Conservation (phyloP, 805 yeast species). For the Ogataea naganishii region DNA sequence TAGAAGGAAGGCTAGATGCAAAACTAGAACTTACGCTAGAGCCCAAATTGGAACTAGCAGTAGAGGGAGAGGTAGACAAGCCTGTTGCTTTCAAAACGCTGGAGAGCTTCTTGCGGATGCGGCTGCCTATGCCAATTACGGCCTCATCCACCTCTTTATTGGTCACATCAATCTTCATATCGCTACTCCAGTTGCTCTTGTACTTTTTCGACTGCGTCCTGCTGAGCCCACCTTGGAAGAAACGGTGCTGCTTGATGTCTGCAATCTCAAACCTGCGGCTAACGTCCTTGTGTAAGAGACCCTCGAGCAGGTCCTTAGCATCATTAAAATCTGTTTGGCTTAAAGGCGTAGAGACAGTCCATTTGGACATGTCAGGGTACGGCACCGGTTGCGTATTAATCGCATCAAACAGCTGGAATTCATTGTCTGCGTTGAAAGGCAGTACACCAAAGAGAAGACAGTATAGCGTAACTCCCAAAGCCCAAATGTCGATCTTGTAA, state of each 20-base stretch:
- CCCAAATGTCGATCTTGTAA: constrained; percentile 94
- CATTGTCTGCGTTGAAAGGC: constrained; percentile 84
- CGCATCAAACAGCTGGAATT: constrained; percentile 75
- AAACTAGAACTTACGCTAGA: background rate
- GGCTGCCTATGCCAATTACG: constrained; percentile 71
- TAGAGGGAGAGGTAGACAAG: background rate
- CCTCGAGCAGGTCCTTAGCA: constrained; percentile 50
- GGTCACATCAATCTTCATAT: constrained; percentile 46
- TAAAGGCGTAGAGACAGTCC: constrained; percentile 18
- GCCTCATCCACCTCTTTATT: constrained; percentile 69
- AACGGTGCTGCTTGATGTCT: constrained; percentile 72
- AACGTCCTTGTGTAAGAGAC: constrained; percentile 66
- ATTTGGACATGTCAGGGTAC: constrained; percentile 39
- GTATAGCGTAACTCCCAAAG: constrained; percentile 84
- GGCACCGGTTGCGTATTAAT: constrained; percentile 55
- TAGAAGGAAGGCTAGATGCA: background rate
- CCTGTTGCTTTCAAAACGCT: constrained; percentile 22
- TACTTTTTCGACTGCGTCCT: constrained; percentile 19
- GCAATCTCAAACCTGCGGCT: constrained; percentile 54
- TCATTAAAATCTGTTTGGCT: constrained; percentile 21
- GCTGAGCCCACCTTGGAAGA: constrained; percentile 28
- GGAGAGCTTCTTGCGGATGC: constrained; percentile 43
- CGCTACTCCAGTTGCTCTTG: constrained; percentile 18
- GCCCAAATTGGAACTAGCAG: too few species aligned
- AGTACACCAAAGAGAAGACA: constrained; percentile 81